phyloP scores from a whole-genome alignment of 2,329 filamentous ascomycete genomes.

The Fusarium nodosum region DNA sequence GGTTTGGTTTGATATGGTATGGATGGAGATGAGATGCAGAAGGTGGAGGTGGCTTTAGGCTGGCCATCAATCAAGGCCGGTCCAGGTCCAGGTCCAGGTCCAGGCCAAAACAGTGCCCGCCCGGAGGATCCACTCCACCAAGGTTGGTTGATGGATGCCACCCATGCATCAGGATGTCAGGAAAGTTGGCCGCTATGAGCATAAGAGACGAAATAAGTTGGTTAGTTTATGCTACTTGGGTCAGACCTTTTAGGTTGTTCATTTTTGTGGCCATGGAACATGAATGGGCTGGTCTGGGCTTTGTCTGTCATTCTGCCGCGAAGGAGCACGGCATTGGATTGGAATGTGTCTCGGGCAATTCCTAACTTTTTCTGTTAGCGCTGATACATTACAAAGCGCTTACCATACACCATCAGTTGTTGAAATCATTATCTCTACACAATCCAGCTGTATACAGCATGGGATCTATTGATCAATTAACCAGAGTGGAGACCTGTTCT shows the following conservation, averaged over 20 bases:
- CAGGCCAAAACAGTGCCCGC: conserved; percentile 14
- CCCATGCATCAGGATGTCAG: no score
- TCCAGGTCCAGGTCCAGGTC: neutral
- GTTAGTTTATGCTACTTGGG: no score
- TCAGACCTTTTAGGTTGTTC: no score
- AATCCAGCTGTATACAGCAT: neutral
- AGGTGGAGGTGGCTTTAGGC: conserved; percentile 32
- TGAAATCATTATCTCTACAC: neutral
- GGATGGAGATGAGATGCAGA: conserved; percentile 18
- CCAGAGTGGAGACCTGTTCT: no score
- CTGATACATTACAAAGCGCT: neutral
- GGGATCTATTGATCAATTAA: no score
- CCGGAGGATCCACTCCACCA: conserved; percentile 11
- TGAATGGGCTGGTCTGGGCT: conserved; percentile 17
- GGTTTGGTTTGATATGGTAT: conserved; percentile 5
- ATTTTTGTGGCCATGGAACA: conserved; percentile 16
- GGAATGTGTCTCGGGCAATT: neutral
- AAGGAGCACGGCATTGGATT: conserved; percentile 11
- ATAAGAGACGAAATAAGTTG: no score
- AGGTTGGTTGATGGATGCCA: conserved; percentile 18
- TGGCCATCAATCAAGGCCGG: conserved; percentile 20
- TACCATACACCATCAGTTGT: neutral
- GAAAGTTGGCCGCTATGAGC: no score
- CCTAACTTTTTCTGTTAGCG: conserved; percentile 12
- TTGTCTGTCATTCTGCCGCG: conserved; percentile 18